Percentiles rank a stretch among this genome's conserved stretches.
Conservation (phyloP, 169 alveolate genomes). For the Plasmodium berghei region DNA sequence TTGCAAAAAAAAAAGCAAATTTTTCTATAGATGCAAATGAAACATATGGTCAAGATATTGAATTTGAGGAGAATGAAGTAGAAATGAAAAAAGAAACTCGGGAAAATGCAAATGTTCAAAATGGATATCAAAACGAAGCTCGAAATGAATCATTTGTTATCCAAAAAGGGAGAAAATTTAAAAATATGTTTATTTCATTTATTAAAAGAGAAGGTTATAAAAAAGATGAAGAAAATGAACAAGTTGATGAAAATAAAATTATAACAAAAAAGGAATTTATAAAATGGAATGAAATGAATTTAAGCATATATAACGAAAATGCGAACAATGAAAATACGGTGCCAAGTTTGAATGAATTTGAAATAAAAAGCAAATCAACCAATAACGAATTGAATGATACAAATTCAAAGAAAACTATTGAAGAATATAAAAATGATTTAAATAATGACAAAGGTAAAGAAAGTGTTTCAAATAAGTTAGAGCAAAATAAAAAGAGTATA, state of each 20-base stretch:
- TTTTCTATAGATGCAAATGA: neutral
- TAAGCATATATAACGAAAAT: neutral
- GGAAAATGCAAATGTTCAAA: neutral
- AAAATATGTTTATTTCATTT: constrained; percentile 31
- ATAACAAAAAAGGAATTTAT: neutral
- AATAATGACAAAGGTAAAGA: neutral
- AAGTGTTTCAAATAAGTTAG: neutral
- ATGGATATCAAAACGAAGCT: neutral
- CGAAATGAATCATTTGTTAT: too few species aligned
- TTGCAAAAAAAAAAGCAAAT: neutral
- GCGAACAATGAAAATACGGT: neutral
- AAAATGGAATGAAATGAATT: neutral
- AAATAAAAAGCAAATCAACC: neutral
- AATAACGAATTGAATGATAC: neutral
- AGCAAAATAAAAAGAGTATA: neutral
- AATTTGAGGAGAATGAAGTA: neutral
- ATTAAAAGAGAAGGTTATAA: constrained; percentile 40
- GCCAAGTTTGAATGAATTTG: neutral
- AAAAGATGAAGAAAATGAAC: constrained; percentile 21
- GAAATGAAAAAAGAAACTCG: neutral
- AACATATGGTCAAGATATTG: too few species aligned
- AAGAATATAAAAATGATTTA: neutral
- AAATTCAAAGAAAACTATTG: neutral
- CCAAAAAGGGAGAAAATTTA: constrained; percentile 29
- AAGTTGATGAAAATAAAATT: constrained; percentile 4